Conservation (phyloP, 1,284 basidiomycete species). For the Ganoderma boninense region DNA sequence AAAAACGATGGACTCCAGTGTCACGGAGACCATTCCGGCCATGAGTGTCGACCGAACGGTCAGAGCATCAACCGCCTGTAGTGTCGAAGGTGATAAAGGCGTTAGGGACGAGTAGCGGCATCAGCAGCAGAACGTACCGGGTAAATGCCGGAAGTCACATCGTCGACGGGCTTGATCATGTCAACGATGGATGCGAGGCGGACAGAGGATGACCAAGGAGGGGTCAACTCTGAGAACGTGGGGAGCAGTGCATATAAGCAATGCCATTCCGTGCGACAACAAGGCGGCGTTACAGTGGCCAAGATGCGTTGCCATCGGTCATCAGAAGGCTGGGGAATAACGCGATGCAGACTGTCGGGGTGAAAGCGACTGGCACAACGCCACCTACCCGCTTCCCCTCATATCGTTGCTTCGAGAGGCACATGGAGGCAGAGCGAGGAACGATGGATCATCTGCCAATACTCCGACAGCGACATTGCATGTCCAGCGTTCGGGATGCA, state of each 20-base stretch:
- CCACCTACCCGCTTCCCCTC: slow-evolving; percentile 2
- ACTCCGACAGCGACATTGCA: too few relatives aligned
- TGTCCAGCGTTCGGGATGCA: not conserved
- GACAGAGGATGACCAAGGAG: not conserved
- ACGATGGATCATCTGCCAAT: not conserved
- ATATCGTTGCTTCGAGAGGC: not conserved
- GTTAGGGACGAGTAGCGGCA: not conserved
- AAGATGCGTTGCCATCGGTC: not conserved
- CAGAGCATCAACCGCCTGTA: not conserved
- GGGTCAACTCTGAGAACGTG: not conserved
- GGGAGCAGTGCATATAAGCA: not conserved
- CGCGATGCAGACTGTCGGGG: not conserved
- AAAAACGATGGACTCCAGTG: slow-evolving; percentile 22
- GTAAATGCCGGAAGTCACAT: not conserved
- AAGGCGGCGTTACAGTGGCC: not conserved
- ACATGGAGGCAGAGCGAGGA: slow-evolving; percentile 1
- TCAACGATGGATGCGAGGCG: not conserved
- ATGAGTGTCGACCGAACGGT: slow-evolving; percentile 1
- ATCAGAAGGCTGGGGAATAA: not conserved
- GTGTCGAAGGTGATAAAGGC: not conserved
- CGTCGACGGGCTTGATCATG: not conserved
- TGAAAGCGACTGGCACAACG: not conserved
- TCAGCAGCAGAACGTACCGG: not conserved
- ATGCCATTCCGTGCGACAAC: not conserved
- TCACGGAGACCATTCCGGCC: slow-evolving; percentile 10